Conservation (phyloP, 208 protist species). For the Blechomonas ayalai region DNA sequence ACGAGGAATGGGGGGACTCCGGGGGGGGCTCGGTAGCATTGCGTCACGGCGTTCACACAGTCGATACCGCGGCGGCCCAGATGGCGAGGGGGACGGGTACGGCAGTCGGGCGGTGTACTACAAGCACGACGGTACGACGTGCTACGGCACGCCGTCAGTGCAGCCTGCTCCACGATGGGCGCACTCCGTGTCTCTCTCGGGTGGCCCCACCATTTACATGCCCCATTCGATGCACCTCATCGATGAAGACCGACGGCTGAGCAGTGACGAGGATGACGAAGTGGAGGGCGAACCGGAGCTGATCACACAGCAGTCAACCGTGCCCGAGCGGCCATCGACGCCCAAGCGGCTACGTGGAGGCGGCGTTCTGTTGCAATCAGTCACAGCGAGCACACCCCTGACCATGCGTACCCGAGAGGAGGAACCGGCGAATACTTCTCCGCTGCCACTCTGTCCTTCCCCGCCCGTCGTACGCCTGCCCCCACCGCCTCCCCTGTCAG, state of each 20-base stretch:
- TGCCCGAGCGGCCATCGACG: slow-evolving; percentile 11
- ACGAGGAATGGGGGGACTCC: not conserved
- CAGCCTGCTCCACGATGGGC: slow-evolving; percentile 12
- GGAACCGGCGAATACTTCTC: slow-evolving; percentile 6
- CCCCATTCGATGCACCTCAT: slow-evolving; percentile 29
- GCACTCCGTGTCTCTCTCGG: slow-evolving; percentile 15
- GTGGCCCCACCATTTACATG: slow-evolving; percentile 26
- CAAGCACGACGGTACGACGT: slow-evolving; percentile 32
- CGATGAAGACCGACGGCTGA: slow-evolving; percentile 45
- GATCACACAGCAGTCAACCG: slow-evolving; percentile 3
- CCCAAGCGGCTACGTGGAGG: slow-evolving; percentile 26
- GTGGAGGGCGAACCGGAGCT: slow-evolving; percentile 24
- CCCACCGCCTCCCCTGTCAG: slow-evolving; percentile 9
- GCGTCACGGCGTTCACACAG: too few relatives aligned
- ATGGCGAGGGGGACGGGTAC: slow-evolving; percentile 6
- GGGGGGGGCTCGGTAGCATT: slow-evolving; percentile 5
- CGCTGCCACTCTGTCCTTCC: slow-evolving; percentile 19
- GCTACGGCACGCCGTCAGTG: not conserved
- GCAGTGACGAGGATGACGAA: slow-evolving; percentile 50
- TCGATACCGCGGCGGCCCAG: slow-evolving; percentile 6
- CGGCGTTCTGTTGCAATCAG: slow-evolving; percentile 10
- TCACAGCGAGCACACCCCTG: not conserved
- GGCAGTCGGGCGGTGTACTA: slow-evolving; percentile 42
- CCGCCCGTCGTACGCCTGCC: slow-evolving; percentile 6
- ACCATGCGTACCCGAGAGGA: too few relatives aligned